Percentiles rank a stretch among this genome's conserved stretches.
phyloP scores from a whole-genome alignment of 2,329 filamentous ascomycete species.

The Pezicula radicicola region DNA sequence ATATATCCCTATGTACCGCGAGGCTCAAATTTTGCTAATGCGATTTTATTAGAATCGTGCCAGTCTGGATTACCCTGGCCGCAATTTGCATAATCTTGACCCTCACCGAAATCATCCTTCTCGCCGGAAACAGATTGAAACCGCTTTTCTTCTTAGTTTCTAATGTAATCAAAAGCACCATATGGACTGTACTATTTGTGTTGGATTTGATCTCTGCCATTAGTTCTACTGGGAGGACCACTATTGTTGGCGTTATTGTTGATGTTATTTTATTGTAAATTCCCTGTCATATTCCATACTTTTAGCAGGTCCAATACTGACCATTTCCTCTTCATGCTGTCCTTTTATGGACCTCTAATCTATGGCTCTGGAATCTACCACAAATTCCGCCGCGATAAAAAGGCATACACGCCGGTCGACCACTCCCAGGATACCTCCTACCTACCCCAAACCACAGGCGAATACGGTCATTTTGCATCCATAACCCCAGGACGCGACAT shows the following conservation, averaged over 20 bases:
- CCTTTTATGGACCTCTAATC: constrained; percentile 21
- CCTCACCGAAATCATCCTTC: constrained; percentile 21
- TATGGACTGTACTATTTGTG: constrained; percentile 17
- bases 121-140: constrained; percentile 17
- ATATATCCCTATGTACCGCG: background rate
- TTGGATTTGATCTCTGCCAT: constrained; percentile 13
- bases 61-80: constrained; percentile 12
- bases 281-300: background rate
- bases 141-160: constrained; percentile 19
- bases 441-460: background rate
- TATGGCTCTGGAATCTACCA: constrained; percentile 21
- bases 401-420: constrained; percentile 8
- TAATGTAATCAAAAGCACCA: constrained; percentile 15
- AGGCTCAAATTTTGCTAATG: background rate
- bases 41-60: background rate
- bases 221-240: constrained; percentile 1
- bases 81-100: constrained; percentile 17
- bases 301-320: background rate
- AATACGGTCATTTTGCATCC: constrained; percentile 3
- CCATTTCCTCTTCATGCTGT: constrained; percentile 11
- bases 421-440: constrained; percentile 1
- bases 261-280: constrained; percentile 17
- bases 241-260: constrained; percentile 8
- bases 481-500: constrained; percentile 3
- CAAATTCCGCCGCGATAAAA: constrained; percentile 6